Base-by-base conservation (phyloP, 2,329 filamentous ascomycete genomes). In the Epichloe sylvatica region DNA sequence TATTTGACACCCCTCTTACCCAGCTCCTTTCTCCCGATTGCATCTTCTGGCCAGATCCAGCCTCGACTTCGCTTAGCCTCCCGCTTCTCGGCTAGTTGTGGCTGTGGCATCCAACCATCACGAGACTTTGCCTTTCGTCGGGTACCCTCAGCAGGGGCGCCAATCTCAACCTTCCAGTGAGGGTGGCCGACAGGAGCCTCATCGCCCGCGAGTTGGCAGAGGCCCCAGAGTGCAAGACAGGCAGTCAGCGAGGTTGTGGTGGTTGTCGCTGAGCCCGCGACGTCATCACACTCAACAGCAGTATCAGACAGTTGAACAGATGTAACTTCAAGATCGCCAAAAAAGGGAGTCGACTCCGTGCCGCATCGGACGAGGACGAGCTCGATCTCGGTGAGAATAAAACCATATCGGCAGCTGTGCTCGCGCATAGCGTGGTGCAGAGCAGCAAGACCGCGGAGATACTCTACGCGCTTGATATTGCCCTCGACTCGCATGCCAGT, bases 361-460 rank as follows among this genome's bases (percentile, higher is more conserved):
- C 90, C 89, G 56, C 85, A 86, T 59, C 90, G 86, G 1, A 95
- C 88, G 58, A 92, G 81, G 38, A 96, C 83, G 8, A 96, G 81
- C 69, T 97, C 91, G 59, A 95, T 95, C 69, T 96, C 91, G 1
- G 88, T 96, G 62, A 96, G 81, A 66, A 97, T 91, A 73, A 95
- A 97, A 49, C 91, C 91, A 66, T 96, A 97, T 52, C 91, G 83
- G 63, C 87, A 94, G 56, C 83, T 82, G 69, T 95, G 86, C 69
- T 94, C 88, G 65, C 91, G 88, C 88, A 96, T 95, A 61, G 83
- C 82, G 62, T 86, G 80, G 67, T 97, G 91, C 42, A 96, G 73
- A 59, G 94, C 87, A 0, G 89, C 77, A 5, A 97, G 79, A 1
- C 87, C 87, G 46, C 85, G 83, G 19, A 96, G 82, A 70, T 96